Evolutionary conservation across 495 filamentous ascomycete genomes (phyloP), one percentile per base, ranked within the genome.

Genomic region (Tuber indicum): DNA sequence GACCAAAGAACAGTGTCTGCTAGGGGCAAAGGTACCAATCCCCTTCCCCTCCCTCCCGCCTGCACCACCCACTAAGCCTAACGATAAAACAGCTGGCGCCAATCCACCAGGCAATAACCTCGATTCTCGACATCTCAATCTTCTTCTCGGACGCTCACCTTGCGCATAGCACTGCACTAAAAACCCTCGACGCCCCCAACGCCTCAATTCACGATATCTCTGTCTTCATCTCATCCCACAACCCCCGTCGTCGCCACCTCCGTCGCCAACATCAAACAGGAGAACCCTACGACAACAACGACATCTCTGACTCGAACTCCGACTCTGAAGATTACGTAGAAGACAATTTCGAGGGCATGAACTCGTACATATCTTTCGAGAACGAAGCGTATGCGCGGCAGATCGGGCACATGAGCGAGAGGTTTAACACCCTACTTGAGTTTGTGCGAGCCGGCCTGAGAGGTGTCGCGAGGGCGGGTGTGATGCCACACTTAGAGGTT

Each of bases 91-190:
- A 80, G 77, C 85, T 93, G 21, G 83, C 86, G 23, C 89, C 90
- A 0, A 90, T 94, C 69, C 87, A 90, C 74, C 86, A 92, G 78
- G 87, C 88, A 36, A 89, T 93, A 44, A 85, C 92, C 41, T 88
- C 89, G 43, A 84, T 94, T 0, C 87, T 94, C 9, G 88, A 90
- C 75, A 84, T 91, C 39, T 81, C 86, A 0, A 85, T 89, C 74
- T 84, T 84, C 71, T 85, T 90, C n/a, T 86, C 86, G 21, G 86
- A 88, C 58, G 85, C 85, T 0, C 87, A 83, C 46, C 46, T 76
- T 44, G 16, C 82, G 81, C 74, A 85, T 82, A 66, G 58, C 41
- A 84, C 83, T 47, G 80, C 84, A 23, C 78, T 82, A 19, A 85
- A 86, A 72, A 86, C 87, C 72, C 84, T 83, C 8, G 72, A 82